Evolutionary conservation across 1,284 basidiomycete species (phyloP), one percentile per base, ranked within the genome.

Genomic region (Vanrija sp.): DNA sequence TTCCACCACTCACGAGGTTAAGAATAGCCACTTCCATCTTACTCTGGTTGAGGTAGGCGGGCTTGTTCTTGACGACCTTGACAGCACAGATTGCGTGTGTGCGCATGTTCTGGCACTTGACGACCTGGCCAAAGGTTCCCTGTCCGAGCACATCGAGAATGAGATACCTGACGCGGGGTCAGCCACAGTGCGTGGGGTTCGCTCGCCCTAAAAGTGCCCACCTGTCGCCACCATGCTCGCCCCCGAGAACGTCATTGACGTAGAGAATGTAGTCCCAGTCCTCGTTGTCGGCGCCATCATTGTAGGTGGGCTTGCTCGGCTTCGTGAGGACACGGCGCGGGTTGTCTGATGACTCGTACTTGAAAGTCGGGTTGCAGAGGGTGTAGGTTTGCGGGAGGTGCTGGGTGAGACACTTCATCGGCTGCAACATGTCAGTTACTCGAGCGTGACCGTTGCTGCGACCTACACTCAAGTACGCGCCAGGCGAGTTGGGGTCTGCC

Each of bases 21-120:
- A 98, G 81, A 62, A 98, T 98, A 0, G 94, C 97, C 23, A 98
- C 96, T 77, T 98, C 96, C 95, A 98, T 98, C 89, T 97, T 98
- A 78, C 89, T 92, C 80, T 98, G 95, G 73, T 98, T 96, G 77
- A 97, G 94, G 79, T 98, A 98, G 0, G 95, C 95, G 3, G 95
- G 95, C 78, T 98, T 98, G 78, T 98, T 98, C 82, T 98, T 98
- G 69, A 98, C 93, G 16, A 98, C 96, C 78, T 98, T 98, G 61
- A 98, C 95, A 15, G 96, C 96, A 43, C 96, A 91, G 51, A 98
- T 91, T 74, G 97, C 94, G 76, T 98, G 93, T 39, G 91, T 98
- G 78, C 94, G 91, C 88, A 98, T 95, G 73, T 99, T 97, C 76
- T 98, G 96, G 74, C 96, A 98, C 76, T 99, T 98, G 72, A 98